A percentile compares a stretch with the other conserved stretches of the same genome.
These are phyloP conservation scores for Quillaja saponaria DNA, from an alignment of 306 rosid genomes.

Conservation along the genomic window DNA sequence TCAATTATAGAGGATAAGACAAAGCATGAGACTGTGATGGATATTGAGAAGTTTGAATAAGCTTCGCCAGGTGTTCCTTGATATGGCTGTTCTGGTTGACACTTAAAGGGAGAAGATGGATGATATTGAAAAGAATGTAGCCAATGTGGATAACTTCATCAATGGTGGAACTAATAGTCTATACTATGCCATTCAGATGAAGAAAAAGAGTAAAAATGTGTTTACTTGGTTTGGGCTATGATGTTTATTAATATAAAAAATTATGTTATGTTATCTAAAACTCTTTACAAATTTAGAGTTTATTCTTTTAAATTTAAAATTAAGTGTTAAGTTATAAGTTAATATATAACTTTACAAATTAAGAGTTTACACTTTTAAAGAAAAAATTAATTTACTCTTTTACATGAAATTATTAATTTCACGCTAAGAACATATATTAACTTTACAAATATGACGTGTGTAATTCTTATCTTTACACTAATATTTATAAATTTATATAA, in stretches of 20 bases:
- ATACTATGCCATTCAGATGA: constrained; percentile 70
- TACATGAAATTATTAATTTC: too few species aligned
- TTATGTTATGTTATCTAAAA: too few species aligned
- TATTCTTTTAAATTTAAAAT: too few species aligned
- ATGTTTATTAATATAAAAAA: constrained; percentile 37
- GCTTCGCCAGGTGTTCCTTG: constrained; percentile 92
- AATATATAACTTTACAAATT: too few species aligned
- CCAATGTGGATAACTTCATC: constrained; percentile 50
- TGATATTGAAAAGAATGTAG: constrained; percentile 82
- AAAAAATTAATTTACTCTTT: too few species aligned
- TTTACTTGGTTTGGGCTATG: constrained; percentile 64
- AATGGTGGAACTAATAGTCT: constrained; percentile 79
- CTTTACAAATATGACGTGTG: too few species aligned
- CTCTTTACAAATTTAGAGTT: too few species aligned
- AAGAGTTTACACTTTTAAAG: too few species aligned
- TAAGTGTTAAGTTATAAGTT: too few species aligned
- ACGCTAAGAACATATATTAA: too few species aligned
- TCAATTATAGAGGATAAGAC: constrained; percentile 55
- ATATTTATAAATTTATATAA: too few species aligned
- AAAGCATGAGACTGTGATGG: constrained; percentile 73
- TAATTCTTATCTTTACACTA: too few species aligned
- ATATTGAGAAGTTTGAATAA: constrained; percentile 82
- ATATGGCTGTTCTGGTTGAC: constrained; percentile 91
- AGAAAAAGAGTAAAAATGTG: constrained; percentile 61
- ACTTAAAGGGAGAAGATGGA: constrained; percentile 76